These are phyloP conservation scores for Colletotrichum tabaci DNA, from an alignment of 2,329 filamentous ascomycete genomes.

Conservation along the genomic window DNA sequence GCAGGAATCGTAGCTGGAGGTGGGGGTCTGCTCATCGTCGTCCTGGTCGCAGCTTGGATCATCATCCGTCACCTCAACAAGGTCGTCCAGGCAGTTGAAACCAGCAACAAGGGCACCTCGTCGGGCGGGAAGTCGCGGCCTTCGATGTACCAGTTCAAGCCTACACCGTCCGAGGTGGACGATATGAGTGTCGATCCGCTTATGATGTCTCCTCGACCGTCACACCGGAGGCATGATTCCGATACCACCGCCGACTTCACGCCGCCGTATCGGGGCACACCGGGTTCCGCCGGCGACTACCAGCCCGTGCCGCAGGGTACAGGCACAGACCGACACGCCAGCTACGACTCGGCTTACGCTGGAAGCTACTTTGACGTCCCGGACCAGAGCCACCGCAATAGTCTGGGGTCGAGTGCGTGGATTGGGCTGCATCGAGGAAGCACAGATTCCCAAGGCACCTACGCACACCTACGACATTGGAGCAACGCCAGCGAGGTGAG, in stretches of 20 bases:
- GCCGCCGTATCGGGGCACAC: conserved; percentile 29
- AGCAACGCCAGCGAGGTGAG: conserved; percentile 63
- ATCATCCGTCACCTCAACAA: conserved; percentile 66
- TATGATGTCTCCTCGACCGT: conserved; percentile 50
- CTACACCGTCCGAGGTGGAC: conserved; percentile 61
- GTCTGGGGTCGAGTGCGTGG: conserved; percentile 45
- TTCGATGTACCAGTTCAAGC: conserved; percentile 56
- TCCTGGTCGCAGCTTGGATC: conserved; percentile 63
- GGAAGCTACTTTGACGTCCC: conserved; percentile 51
- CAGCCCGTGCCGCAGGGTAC: conserved; percentile 40
- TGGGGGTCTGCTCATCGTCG: conserved; percentile 62
- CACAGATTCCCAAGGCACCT: conserved; percentile 56
- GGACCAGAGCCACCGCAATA: conserved; percentile 41
- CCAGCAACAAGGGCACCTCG: conserved; percentile 51
- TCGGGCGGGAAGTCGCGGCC: conserved; percentile 51
- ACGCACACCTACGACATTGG: conserved; percentile 56
- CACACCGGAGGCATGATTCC: conserved; percentile 36
- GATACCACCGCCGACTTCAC: conserved; percentile 44
- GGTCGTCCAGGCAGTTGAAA: conserved; percentile 58
- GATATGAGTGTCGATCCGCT: conserved; percentile 60
- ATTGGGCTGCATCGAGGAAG: conserved; percentile 49
- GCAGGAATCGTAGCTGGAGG: conserved; percentile 70
- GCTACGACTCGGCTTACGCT: conserved; percentile 48
- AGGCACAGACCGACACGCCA: conserved; percentile 47
- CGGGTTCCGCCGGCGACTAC: conserved; percentile 37